phyloP scores from a whole-genome alignment of 169 alveolate species.

The Cryptosporidium ryanae region DNA sequence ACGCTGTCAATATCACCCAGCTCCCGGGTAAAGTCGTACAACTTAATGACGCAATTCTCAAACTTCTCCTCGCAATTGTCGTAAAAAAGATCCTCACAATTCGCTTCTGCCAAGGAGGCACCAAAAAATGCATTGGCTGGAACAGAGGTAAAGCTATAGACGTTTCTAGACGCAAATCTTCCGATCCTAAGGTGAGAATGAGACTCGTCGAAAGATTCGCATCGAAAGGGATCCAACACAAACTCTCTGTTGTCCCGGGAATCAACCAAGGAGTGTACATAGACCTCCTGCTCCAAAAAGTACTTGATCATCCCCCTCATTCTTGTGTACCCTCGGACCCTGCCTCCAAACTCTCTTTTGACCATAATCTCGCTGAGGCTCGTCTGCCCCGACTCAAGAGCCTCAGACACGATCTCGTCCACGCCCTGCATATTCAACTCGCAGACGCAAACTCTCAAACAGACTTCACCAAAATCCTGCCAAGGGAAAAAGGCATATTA shows the following conservation, averaged over 20 bases:
- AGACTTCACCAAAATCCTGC: too few species aligned
- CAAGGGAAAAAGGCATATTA: too few species aligned
- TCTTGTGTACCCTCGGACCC: slow-evolving; percentile 2
- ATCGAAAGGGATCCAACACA: too few species aligned
- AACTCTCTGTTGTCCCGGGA: too few species aligned
- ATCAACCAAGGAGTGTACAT: not conserved
- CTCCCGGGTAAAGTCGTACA: slow-evolving; percentile 29
- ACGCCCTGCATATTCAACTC: too few species aligned
- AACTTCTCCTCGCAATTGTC: slow-evolving; percentile 5
- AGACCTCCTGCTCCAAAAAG: slow-evolving; percentile 45
- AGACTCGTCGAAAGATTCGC: too few species aligned
- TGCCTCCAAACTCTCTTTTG: not conserved
- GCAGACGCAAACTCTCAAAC: too few species aligned
- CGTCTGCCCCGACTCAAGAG: slow-evolving; percentile 6
- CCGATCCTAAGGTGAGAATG: too few species aligned
- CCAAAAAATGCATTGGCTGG: not conserved
- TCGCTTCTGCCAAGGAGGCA: too few species aligned
- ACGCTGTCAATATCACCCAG: not conserved
- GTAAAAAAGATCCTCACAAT: not conserved
- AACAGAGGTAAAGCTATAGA: slow-evolving; percentile 30
- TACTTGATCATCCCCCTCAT: slow-evolving; percentile 52
- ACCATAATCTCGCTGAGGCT: not conserved
- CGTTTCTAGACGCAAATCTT: slow-evolving; percentile 21
- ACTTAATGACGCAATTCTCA: slow-evolving; percentile 6
- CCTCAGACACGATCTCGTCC: too few species aligned